phyloP scores from a whole-genome alignment of 2,329 filamentous ascomycete species.

The Trichoderma endophyticum region DNA sequence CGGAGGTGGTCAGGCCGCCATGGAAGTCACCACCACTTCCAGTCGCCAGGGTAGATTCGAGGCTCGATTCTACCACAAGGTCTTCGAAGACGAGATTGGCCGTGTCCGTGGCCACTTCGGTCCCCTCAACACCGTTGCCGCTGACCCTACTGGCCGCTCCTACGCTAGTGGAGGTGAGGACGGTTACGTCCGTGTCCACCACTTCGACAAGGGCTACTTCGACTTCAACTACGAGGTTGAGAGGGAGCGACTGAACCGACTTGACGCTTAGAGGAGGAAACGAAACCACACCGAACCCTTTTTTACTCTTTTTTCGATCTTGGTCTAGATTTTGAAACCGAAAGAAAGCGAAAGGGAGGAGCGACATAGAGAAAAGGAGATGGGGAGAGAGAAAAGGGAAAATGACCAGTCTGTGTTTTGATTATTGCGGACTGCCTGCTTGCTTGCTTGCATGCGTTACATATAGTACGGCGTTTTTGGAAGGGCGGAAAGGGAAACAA shows the following conservation, averaged over 20 bases:
- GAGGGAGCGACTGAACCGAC: slow-evolving; percentile 64
- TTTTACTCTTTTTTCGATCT: neutral
- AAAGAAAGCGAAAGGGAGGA: neutral
- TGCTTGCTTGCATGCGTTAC: slow-evolving; percentile 33
- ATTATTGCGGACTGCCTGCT: slow-evolving; percentile 34
- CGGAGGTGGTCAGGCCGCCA: slow-evolving; percentile 95
- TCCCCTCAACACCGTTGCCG: slow-evolving; percentile 92
- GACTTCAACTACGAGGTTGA: slow-evolving; percentile 99
- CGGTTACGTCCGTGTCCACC: slow-evolving; percentile 95
- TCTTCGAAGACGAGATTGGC: slow-evolving; percentile 98
- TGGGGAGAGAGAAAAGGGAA: neutral
- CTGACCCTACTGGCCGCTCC: slow-evolving; percentile 83
- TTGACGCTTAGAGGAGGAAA: slow-evolving; percentile 22
- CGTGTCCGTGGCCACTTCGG: slow-evolving; percentile 97
- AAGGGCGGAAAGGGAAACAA: slow-evolving; percentile 31
- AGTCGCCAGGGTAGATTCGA: slow-evolving; percentile 98
- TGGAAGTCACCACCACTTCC: slow-evolving; percentile 95
- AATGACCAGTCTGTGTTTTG: slow-evolving; percentile 24
- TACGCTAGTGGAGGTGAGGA: slow-evolving; percentile 97
- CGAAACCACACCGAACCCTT: neutral
- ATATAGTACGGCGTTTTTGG: slow-evolving; percentile 39
- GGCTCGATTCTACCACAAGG: slow-evolving; percentile 98
- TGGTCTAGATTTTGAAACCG: neutral
- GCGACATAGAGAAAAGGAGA: neutral
- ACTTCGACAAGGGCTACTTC: slow-evolving; percentile 98